Base-by-base conservation (phyloP, 2,329 filamentous ascomycete species). In the Colletotrichum sp. region DNA sequence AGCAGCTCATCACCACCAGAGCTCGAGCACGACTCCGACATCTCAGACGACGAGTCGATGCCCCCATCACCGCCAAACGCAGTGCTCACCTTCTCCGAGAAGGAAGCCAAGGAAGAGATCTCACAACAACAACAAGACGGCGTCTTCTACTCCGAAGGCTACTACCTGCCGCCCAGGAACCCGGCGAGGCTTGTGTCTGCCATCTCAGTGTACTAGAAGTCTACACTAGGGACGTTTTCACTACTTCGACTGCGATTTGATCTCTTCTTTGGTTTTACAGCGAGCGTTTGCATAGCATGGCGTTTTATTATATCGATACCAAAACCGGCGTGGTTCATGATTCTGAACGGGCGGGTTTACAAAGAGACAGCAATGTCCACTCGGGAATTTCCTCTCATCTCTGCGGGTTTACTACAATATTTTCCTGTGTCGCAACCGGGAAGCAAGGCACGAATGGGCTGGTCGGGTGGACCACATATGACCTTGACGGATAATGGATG, bases 11-110 rank as follows among this genome's bases (percentile, higher is more conserved):
- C 91, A 67, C 89, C 93, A 66, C 93, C 93, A 11, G 93, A 94
- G 81, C 90, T 95, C 72, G 86, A 91, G 78, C 93, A 95, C 82
- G 90, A 89, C 75, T 89, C 87, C 38, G 93, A 93, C 76, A 92
- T 90, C 3, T 92, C 91, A 71, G 93, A 95, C 78, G 93, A 95
- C 83, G 92, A 94, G 77, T 85, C 88, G 62, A 91, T 94, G 90
- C 94, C 94, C 9, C 93, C 92, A 24, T 94, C 93, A 74, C 93
- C 93, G 47, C 90, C 90, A 57, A 86, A 87, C 27, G 82, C 88
- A 33, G 82, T 88, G 43, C 84, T 95, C 67, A 84, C 87, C 54
- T 93, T 95, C 80, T 85, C 88, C 59, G 87, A 90, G 78, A 90
- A 92, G 86, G 86, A 90, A 79, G 78, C 76, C 77, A 84, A 84